phyloP scores from a whole-genome alignment of 352 stramenopile species.

The Thraustochytrium sp. region DNA sequence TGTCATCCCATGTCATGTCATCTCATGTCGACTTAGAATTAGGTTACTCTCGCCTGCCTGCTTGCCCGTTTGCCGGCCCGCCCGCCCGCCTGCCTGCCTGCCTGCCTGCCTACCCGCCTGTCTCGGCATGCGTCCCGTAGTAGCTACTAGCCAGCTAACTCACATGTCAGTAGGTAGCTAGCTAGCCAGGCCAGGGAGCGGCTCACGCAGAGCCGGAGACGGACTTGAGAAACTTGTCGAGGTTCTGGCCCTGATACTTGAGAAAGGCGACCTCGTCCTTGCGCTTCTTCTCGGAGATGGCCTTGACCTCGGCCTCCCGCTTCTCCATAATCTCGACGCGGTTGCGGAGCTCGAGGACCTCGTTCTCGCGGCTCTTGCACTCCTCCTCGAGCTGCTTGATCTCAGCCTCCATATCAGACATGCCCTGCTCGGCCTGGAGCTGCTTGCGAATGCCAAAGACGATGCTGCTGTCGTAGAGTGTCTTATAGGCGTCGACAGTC shows the following conservation, averaged over 20 bases:
- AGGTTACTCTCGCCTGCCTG: no score
- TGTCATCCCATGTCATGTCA: background rate
- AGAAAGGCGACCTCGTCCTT: constrained; percentile 89
- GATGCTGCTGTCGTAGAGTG: constrained; percentile 83
- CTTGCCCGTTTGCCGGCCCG: no score
- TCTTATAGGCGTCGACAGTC: constrained; percentile 90
- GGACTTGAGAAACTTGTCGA: constrained; percentile 87
- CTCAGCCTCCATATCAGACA: constrained; percentile 69
- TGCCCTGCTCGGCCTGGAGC: constrained; percentile 82
- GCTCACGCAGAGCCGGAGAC: constrained; percentile 54
- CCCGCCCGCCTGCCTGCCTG: no score
- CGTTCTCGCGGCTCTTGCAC: constrained; percentile 57
- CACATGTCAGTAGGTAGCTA: no score
- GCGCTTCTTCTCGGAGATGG: constrained; percentile 82
- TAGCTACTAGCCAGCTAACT: no score
- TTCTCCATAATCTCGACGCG: constrained; percentile 87
- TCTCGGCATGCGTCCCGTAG: no score
- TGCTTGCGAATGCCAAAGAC: constrained; percentile 87
- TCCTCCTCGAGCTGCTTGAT: constrained; percentile 48
- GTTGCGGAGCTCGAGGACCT: constrained; percentile 78
- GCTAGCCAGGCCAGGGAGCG: no score
- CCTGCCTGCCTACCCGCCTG: no score
- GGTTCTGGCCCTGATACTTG: constrained; percentile 87
- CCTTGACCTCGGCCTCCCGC: constrained; percentile 70
- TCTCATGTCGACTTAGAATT: no score